Evolutionary conservation across 2,329 filamentous ascomycete genomes (phyloP).

Genomic region (Trichoderma hamatum): DNA sequence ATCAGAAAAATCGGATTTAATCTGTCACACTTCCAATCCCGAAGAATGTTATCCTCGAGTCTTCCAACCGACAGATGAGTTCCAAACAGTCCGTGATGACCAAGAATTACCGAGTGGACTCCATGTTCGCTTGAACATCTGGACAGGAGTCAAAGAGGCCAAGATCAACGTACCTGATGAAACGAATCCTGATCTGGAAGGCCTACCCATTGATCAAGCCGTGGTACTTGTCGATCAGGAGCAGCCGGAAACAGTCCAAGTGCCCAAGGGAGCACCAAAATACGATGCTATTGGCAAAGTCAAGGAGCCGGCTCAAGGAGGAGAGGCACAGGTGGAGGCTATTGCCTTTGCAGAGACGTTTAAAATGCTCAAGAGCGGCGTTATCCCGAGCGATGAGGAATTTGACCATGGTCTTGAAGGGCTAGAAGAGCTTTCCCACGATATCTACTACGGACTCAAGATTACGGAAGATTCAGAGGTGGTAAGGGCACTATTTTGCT

Average conservation of each 20-base stretch:
- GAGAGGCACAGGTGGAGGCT: conserved; percentile 38
- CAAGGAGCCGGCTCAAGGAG: conserved; percentile 48
- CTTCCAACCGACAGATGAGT: conserved; percentile 66
- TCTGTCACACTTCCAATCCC: conserved; percentile 64
- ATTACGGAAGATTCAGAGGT: conserved; percentile 59
- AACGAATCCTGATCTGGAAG: conserved; percentile 49
- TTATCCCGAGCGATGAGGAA: conserved; percentile 36
- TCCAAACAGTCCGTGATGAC: conserved; percentile 64
- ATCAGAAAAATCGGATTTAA: conserved; percentile 49
- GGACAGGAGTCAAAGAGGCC: conserved; percentile 65
- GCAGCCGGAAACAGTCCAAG: conserved; percentile 38
- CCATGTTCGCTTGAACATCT: conserved; percentile 67
- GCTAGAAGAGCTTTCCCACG: conserved; percentile 67
- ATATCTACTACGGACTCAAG: conserved; percentile 70
- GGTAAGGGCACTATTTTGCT: conserved; percentile 59
- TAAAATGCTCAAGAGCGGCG: conserved; percentile 52
- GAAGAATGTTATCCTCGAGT: conserved; percentile 67
- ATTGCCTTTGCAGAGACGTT: conserved; percentile 39
- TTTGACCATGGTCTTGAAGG: conserved; percentile 57
- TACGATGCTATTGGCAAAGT: conserved; percentile 62
- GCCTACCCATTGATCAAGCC: conserved; percentile 55
- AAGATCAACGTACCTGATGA: conserved; percentile 65
- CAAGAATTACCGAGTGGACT: conserved; percentile 67
- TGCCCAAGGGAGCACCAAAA: conserved; percentile 55
- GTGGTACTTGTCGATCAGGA: conserved; percentile 59